Base-by-base conservation (phyloP, 768 basidiomycete genomes). In the Piloderma croceum region DNA sequence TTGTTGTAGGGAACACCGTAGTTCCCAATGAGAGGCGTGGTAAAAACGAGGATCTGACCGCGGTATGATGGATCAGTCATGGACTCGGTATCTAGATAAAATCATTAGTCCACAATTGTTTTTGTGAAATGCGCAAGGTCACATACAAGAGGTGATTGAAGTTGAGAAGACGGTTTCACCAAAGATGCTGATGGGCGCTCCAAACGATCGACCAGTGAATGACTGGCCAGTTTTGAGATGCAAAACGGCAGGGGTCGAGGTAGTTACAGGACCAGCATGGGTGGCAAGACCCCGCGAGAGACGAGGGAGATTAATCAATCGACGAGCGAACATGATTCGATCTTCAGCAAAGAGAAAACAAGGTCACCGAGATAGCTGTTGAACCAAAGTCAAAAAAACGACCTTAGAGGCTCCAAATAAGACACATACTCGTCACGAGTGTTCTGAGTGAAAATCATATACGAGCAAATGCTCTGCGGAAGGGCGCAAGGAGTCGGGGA, bases 21-120 rank as follows among this genome's bases (percentile, higher is more conserved):
- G 63, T 99, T 99, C 29, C 96, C 96, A 49, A 99, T 96, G 64
- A 99, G 79, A 7, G 96, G 96, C 0, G 93, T 86, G 32, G 96
- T 99, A 69, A 99, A 99, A 42, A 99, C 96, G 48, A 99, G 78
- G 57, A 99, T 94, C 64, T 99, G 96, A 37, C 90, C 86, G 24
- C 90, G 87, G 64, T 99, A 98, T 6, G 96, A 98, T 6, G 96
- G 96, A 61, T 99, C 96, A 25, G 96, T 99, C 96, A 99, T 97
- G 6, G 91, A 96, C 66, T 99, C 96, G 34, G 94, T 98, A 62
- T 99, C 92, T 94, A 57, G n/a, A 29, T 20, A 15, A 18, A 44
- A 47, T 44, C 46, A n/a, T n/a, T n/a, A n/a, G n/a, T n/a, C n/a
- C n/a, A n/a, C n/a, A n/a, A n/a, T n/a, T n/a, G n/a, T n/a, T n/a